These are phyloP conservation scores for Castanea mollissima DNA, from an alignment of 306 rosid genomes.

Conservation along the genomic window DNA sequence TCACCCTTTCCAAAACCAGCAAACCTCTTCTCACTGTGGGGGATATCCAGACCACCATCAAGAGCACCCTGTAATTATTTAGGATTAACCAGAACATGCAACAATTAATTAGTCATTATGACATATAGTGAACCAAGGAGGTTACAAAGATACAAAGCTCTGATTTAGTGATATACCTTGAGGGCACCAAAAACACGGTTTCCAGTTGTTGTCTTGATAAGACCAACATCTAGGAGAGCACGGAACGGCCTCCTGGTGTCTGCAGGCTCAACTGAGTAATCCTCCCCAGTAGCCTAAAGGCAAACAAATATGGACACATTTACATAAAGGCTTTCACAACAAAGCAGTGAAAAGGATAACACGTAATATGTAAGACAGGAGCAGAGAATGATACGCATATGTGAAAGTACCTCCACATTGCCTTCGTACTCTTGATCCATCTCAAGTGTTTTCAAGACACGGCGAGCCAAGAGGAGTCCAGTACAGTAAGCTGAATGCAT, in stretches of 20 bases:
- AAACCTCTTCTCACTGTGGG: constrained; percentile 89
- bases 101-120: background rate
- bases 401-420: constrained; percentile 67
- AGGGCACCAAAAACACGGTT: constrained; percentile 90
- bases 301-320: background rate
- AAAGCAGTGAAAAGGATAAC: too few relatives aligned
- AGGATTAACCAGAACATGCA: background rate
- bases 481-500: constrained; percentile 70
- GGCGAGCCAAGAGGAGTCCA: constrained; percentile 85
- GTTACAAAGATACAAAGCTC: background rate
- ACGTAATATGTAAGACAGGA: too few relatives aligned
- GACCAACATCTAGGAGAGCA: constrained; percentile 94
- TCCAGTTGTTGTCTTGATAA: constrained; percentile 79
- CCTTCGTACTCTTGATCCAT: constrained; percentile 88
- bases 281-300: constrained; percentile 79
- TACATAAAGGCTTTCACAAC: background rate
- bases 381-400: too few relatives aligned
- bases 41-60: constrained; percentile 92
- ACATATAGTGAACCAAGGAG: background rate
- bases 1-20: constrained; percentile 69
- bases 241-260: constrained; percentile 94
- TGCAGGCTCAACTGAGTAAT: constrained; percentile 85
- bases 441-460: constrained; percentile 69
- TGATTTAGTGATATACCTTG: constrained; percentile 26
- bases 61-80: constrained; percentile 60